Evolutionary conservation across 257 asterid genomes (phyloP), one percentile per base, ranked within the genome.

Genomic region (Gentiana straminea): DNA sequence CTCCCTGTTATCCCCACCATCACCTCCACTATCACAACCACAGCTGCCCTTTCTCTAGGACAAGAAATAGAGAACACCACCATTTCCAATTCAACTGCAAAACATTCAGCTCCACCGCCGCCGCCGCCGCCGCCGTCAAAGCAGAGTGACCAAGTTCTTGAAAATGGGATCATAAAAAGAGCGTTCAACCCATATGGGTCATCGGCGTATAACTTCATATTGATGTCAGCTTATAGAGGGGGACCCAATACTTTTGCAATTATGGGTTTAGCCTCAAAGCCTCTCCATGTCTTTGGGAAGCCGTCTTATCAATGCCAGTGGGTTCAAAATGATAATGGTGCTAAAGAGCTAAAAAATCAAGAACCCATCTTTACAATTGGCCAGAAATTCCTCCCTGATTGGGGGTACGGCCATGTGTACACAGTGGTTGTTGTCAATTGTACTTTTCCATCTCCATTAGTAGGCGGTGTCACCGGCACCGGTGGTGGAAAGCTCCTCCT

Each of bases 211-310:
- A 79, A 79, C 52, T 86, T 90, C 57, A 80, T 90, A 10, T 78
- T 86, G 43, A 86, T 90, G 94, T 94, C 95, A 4, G 94, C 96
- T 7, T 90, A 90, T 69, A 81, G 98, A 58, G 98, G 98, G 50
- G 96, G 98, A 1, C 65, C 77, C 7, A 48, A 60, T 52, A 86
- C 89, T 0, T 90, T 90, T 39, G 85, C 96, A 32, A 77, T 90
- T 39, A 77, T 84, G 60, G 95, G 95, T 10, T 77, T 90, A 44
- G 85, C 94, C 3, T 84, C 96, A 0, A 90, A 90, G 55, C 98
- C 96, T 32, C 68, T 63, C 4, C 96, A 86, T 64, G 92, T 86
- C 32, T 86, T 61, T 66, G 83, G 89, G 1, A 73, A 65, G n/a
- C 95, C 94, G 0, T 82, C 91, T 64, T 90, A 77, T 69, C 77